A percentile compares a stretch with the other conserved stretches of the same genome.
Conservation (phyloP, 768 basidiomycete species). For the Lactifluus rugatus region DNA sequence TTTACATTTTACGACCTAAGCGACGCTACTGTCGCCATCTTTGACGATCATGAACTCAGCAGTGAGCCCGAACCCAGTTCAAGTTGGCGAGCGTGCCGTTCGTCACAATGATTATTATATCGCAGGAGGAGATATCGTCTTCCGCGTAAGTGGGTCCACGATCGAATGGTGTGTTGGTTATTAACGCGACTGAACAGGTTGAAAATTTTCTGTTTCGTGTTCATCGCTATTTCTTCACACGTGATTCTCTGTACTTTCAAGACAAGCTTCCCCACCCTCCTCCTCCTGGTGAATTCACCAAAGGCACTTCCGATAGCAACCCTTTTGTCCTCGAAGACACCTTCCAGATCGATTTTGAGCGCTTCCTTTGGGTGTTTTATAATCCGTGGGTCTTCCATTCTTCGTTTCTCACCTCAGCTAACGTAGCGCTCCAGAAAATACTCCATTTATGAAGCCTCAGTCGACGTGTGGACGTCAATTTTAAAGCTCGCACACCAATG, state of each 20-base stretch:
- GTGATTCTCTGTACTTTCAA: constrained; percentile 25
- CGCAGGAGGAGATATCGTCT: constrained; percentile 40
- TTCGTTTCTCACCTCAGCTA: not conserved
- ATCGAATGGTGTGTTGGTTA: not conserved
- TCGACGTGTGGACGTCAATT: constrained; percentile 46
- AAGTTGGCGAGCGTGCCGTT: constrained; percentile 21
- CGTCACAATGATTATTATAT: constrained; percentile 39
- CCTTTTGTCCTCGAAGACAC: constrained; percentile 25
- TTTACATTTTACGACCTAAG: constrained; percentile 11
- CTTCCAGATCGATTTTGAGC: constrained; percentile 23
- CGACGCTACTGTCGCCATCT: constrained; percentile 3
- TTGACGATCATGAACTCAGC: constrained; percentile 17
- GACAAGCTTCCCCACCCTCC: constrained; percentile 23
- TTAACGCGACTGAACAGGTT: constrained; percentile 8
- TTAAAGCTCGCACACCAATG: constrained; percentile 45
- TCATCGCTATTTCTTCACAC: constrained; percentile 26
- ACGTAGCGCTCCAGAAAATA: constrained; percentile 34
- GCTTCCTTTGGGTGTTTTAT: constrained; percentile 28
- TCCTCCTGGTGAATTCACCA: constrained; percentile 22
- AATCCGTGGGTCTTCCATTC: constrained; percentile 23
- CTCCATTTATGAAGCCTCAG: constrained; percentile 41
- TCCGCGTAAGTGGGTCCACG: constrained; percentile 22
- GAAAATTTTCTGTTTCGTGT: constrained; percentile 13
- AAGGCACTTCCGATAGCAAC: constrained; percentile 25
- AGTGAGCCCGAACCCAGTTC: constrained; percentile 7